Base-by-base conservation (phyloP, 768 basidiomycete species). In the Kwoniella sp. region DNA sequence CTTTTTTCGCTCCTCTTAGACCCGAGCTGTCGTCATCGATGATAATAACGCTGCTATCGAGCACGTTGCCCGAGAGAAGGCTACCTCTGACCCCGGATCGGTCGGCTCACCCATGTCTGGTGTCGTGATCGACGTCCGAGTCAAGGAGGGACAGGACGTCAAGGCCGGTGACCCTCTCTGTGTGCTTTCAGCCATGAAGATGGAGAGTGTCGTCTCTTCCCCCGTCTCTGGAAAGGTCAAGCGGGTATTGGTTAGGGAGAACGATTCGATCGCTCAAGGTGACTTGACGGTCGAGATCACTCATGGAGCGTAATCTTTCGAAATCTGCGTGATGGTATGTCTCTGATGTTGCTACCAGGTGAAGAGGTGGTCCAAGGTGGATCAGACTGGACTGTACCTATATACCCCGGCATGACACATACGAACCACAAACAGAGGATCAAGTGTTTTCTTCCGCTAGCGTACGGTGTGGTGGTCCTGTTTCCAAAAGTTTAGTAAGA, bases 111-210 rank as follows among this genome's bases (percentile, higher is more conserved):
- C 93, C 2, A 95, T 96, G 93, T 71, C 75, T 63, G 96, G 94
- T 81, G 95, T 98, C 55, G 93, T 98, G 60, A 91, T 99, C 20
- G 96, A 99, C 81, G 93, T 99, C 54, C 86, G 95, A 75, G 94
- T 97, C 66, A 95, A 96, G 83, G 96, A 98, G 82, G 93, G 93
- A 25, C 90, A 94, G 64, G 92, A 95, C 78, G 93, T 99, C 82
- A 94, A 90, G 87, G 95, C 93, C 83, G 96, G 96, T 56, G 96
- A 99, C 83, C 93, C 95, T 63, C 84, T 97, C 69, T 90, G 90
- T 82, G 92, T 97, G 66, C 84, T 96, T 82, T 93, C 91, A 80
- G 95, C 95, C 17, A 97, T 97, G 95, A 94, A 95, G 93, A 97
- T 98, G 95, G 95, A 99, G 84, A 93, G 91, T 68, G 88, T 91